These are phyloP conservation scores for Tetrapisispora pingtungensis DNA, from an alignment of 805 yeast genomes.

Conservation along the genomic window DNA sequence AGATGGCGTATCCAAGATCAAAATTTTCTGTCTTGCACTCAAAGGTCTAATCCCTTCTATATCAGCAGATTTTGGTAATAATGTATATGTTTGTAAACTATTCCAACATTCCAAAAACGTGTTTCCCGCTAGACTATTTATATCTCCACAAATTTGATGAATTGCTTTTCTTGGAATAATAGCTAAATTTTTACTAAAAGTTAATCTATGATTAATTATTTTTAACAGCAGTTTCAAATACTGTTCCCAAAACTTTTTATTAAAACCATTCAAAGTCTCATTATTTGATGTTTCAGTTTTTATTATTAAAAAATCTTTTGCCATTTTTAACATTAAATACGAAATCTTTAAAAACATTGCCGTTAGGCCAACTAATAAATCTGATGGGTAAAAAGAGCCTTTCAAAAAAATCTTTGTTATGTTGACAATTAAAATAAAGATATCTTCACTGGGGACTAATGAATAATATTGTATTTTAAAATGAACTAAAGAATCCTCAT, in stretches of 20 bases:
- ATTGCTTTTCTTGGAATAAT: slow-evolving; percentile 68
- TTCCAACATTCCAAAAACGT: slow-evolving; percentile 46
- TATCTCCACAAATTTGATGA: slow-evolving; percentile 47
- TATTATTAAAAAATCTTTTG: slow-evolving; percentile 39
- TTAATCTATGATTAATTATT: slow-evolving; percentile 56
- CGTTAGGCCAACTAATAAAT: slow-evolving; percentile 64
- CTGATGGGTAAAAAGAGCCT: slow-evolving; percentile 52
- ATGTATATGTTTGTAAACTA: slow-evolving; percentile 52
- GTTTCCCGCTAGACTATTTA: slow-evolving; percentile 29
- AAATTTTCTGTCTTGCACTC: slow-evolving; percentile 64
- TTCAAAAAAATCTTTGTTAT: slow-evolving; percentile 43
- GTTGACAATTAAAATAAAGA: slow-evolving; percentile 34
- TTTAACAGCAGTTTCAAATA: slow-evolving; percentile 48
- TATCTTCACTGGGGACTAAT: slow-evolving; percentile 33
- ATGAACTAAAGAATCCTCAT: slow-evolving; percentile 28
- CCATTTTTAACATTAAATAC: slow-evolving; percentile 42
- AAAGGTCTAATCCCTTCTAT: slow-evolving; percentile 52
- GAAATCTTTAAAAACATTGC: slow-evolving; percentile 48
- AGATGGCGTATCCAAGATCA: slow-evolving; percentile 47
- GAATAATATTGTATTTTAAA: slow-evolving; percentile 35
- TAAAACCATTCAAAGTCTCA: slow-evolving; percentile 40
- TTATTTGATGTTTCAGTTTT: slow-evolving; percentile 45
- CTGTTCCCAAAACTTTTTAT: slow-evolving; percentile 52
- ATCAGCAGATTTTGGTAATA: slow-evolving; percentile 38
- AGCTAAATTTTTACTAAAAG: slow-evolving; percentile 58